These are phyloP conservation scores for Tuber calosporum DNA, from an alignment of 495 filamentous ascomycete species.

Conservation along the genomic window DNA sequence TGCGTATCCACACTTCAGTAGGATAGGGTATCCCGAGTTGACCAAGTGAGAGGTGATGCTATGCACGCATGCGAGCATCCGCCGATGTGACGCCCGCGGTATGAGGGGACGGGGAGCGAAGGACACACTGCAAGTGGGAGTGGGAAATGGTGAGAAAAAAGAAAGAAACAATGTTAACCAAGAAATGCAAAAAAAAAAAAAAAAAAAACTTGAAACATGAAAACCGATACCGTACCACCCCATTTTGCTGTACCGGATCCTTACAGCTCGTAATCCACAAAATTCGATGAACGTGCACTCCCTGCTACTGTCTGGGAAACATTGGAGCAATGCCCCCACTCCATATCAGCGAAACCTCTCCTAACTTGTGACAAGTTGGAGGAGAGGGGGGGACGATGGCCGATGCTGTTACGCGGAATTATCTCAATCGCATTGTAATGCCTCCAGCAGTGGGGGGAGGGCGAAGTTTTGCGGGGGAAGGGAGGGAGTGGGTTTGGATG, in stretches of 20 bases:
- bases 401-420: neutral
- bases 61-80: neutral
- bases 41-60: neutral
- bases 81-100: neutral
- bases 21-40: neutral
- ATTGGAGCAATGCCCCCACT: neutral
- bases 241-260: neutral
- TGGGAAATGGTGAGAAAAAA: neutral
- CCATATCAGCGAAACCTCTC: neutral
- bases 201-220: neutral
- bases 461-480: neutral
- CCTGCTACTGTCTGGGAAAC: neutral
- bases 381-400: neutral
- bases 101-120: neutral
- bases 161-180: neutral
- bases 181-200: neutral
- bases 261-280: neutral
- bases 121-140: neutral
- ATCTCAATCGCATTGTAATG: neutral
- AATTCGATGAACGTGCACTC: neutral
- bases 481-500: neutral
- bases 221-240: neutral
- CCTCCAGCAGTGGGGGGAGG: neutral
- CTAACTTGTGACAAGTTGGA: neutral
- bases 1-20: neutral